Evolutionary conservation across 306 rosid species (phyloP), one percentile per base, ranked within the genome.

Genomic region (Medicago truncatula): DNA sequence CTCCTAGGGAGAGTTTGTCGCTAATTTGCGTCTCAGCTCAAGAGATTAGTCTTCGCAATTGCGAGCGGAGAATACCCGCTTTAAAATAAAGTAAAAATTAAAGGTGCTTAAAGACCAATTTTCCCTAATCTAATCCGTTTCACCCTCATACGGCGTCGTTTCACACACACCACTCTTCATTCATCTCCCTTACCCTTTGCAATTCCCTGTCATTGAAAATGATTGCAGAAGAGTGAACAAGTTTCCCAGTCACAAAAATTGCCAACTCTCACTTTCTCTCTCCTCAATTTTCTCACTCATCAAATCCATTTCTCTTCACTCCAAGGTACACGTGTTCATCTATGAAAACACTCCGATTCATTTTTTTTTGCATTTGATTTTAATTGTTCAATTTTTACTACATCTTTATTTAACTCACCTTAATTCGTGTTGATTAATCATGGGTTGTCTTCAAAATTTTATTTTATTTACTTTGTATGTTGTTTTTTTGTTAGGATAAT

Each of bases 191-290:
- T 46, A 46, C 52, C 46, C 57, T 38, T 44, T 15, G 61, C 50
- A 54, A 36, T 21, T 67, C 9, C 7, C 65, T 71, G 78, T 76
- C 79, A 61, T 56, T 28, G 77, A 75, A 73, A 82, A 71, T 62
- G 82, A 73, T 72, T 78, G 60, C 77, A 41, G 71, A 34, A 56
- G 63, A 82, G 65, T 74, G 83, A 52, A 74, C 43, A 54, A 1
- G 20, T 83, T 83, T 61, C 40, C 31, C 77, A 6, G 80, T 74
- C 86, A 74, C 83, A 83, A 20, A 68, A 78, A 14, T 67, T 74
- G 58, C 70, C 50, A 43, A 71, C 74, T 77, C 50, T 15, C 63
- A 49, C 50, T 73, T 74, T 66, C 70, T 82, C 80, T 73, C 11
- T 6, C 68, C 8, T 11, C 46, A 11, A 1, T 73, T 52, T 70